Conservation (phyloP, 2,329 filamentous ascomycete genomes). For the Diaporthe sp. region DNA sequence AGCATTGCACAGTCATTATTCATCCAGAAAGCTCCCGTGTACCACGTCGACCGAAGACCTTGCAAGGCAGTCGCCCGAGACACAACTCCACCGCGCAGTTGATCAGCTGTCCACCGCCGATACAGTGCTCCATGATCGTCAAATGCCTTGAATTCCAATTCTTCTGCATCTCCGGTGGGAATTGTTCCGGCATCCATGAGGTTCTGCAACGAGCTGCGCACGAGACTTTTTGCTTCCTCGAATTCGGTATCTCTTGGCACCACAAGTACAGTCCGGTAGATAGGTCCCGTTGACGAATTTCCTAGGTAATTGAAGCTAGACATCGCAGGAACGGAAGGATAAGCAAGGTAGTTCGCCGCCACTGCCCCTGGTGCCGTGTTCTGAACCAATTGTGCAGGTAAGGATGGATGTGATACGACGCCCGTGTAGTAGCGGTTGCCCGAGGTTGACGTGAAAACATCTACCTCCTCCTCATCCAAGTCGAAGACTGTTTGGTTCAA, state of each 20-base stretch:
- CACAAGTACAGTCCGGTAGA: not conserved
- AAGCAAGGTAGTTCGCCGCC: not conserved
- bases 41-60: conserved; percentile 4
- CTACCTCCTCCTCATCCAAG: not conserved
- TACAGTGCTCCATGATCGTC: not conserved
- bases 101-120: not conserved
- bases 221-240: not conserved
- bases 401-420: conserved; percentile 1
- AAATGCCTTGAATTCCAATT: not conserved
- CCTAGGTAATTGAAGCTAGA: not conserved
- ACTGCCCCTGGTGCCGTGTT: not conserved
- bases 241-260: not conserved
- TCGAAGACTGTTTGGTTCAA: not conserved
- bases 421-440: not conserved
- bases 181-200: not conserved
- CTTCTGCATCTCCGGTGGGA: not conserved
- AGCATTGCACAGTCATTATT: conserved; percentile 6
- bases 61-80: not conserved
- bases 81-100: not conserved
- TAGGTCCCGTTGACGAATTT: not conserved
- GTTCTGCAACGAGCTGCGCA: conserved; percentile 11
- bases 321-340: not conserved
- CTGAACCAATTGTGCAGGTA: not conserved
- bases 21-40: conserved; percentile 11
- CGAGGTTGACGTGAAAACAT: not conserved